Conservation (phyloP, 1,284 basidiomycete species). For the Heterobasidion occidentale region DNA sequence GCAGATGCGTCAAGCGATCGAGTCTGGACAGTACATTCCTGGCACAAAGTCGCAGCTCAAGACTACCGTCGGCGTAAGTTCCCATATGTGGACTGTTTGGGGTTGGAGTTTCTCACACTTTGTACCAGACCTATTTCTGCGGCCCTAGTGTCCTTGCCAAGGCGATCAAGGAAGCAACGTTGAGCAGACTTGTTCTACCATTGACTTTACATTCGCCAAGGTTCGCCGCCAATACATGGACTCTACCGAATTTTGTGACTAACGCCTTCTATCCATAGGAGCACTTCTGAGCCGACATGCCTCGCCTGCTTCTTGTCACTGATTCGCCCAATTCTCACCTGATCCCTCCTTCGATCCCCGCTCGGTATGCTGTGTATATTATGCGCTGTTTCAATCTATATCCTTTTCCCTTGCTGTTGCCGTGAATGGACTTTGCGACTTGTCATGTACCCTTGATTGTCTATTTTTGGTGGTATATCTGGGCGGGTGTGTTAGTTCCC, state of each 20-base stretch:
- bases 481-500: too few relatives aligned
- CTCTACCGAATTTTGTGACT: background rate
- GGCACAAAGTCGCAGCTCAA: slow-evolving; percentile 70
- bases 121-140: slow-evolving; percentile 72
- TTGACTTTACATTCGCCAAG: slow-evolving; percentile 80
- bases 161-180: slow-evolving; percentile 65
- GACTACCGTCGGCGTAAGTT: slow-evolving; percentile 72
- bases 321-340: background rate
- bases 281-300: slow-evolving; percentile 42
- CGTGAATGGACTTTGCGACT: too few relatives aligned
- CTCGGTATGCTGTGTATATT: slow-evolving; percentile 2
- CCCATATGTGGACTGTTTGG: background rate
- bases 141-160: slow-evolving; percentile 70
- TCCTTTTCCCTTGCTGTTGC: background rate
- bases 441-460: background rate
- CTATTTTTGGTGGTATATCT: background rate
- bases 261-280: slow-evolving; percentile 31
- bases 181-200: slow-evolving; percentile 41
- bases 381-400: background rate
- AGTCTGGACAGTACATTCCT: slow-evolving; percentile 71
- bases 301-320: background rate
- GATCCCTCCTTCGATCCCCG: background rate
- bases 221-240: slow-evolving; percentile 20
- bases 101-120: slow-evolving; percentile 6
- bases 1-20: slow-evolving; percentile 66